phyloP scores from a whole-genome alignment of 495 filamentous ascomycete species.

The Penicillium coprophilum region DNA sequence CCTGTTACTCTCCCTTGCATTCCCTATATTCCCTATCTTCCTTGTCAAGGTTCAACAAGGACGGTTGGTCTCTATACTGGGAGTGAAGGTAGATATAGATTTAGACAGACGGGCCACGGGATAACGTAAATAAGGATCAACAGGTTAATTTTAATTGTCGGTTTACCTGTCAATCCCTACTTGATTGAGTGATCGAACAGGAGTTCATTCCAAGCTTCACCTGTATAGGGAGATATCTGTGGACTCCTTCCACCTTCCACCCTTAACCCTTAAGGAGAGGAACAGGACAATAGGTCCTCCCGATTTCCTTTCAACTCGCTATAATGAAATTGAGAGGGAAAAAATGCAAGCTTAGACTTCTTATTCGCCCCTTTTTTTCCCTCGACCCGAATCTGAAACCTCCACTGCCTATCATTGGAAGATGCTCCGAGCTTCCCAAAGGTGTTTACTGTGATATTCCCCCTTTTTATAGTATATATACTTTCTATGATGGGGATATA shows the following conservation, averaged over 20 bases:
- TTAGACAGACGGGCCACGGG: not conserved
- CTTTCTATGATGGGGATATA: not conserved
- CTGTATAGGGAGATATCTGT: not conserved
- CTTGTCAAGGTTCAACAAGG: no score
- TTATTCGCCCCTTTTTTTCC: constrained; percentile 19
- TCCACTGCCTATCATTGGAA: constrained; percentile 17
- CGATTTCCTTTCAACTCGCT: not conserved
- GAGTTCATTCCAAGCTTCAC: constrained; percentile 2
- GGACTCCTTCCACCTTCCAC: not conserved
- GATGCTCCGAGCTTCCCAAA: constrained; percentile 7
- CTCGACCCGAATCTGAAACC: constrained; percentile 11
- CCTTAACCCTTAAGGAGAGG: no score
- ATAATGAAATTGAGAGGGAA: not conserved
- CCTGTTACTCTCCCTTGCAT: no score
- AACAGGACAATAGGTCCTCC: not conserved
- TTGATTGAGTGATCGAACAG: not conserved
- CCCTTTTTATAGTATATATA: not conserved
- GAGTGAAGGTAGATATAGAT: not conserved
- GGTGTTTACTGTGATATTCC: not conserved
- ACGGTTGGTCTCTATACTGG: no score
- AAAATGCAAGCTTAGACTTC: not conserved
- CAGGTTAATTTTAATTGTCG: constrained; percentile 6
- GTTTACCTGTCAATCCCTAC: constrained; percentile 1
- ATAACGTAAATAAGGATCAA: constrained; percentile 17
- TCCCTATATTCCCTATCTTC: no score